Conservation (phyloP, 2,329 filamentous ascomycete species). For the Aspergillus oerlinghausenensis region DNA sequence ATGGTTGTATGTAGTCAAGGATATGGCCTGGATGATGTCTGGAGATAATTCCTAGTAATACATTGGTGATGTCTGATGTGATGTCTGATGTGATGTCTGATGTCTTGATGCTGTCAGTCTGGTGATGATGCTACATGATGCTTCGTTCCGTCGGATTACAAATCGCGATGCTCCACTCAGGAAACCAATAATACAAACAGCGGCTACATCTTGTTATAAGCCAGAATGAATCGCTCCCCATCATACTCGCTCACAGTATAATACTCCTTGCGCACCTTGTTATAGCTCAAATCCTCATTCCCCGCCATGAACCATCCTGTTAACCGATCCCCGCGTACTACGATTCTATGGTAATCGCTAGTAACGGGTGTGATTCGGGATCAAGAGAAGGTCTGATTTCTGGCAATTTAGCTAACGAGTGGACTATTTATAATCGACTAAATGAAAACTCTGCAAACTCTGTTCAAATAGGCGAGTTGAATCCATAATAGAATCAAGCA, state of each 20-base stretch:
- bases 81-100: background rate
- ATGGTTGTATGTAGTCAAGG: background rate
- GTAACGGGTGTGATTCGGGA: too few species aligned
- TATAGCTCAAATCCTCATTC: constrained; percentile 33
- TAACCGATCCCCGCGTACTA: too few species aligned
- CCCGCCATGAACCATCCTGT: constrained; percentile 25
- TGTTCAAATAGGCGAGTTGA: too few species aligned
- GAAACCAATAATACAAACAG: too few species aligned
- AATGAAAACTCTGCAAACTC: too few species aligned
- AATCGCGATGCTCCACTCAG: background rate
- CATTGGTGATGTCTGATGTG: background rate
- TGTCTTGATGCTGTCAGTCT: background rate
- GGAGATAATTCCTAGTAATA: background rate
- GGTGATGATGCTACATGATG: too few species aligned
- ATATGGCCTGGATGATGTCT: background rate
- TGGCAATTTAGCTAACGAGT: too few species aligned
- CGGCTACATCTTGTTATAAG: background rate
- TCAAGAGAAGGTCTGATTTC: too few species aligned
- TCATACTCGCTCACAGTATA: constrained; percentile 18
- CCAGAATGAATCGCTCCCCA: background rate
- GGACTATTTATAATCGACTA: too few species aligned
- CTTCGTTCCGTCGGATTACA: background rate
- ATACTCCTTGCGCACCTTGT: constrained; percentile 20
- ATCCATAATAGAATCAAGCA: too few species aligned
- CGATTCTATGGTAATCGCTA: too few species aligned